Base-by-base conservation (phyloP, 768 basidiomycete genomes). In the Kwoniella europaea region DNA sequence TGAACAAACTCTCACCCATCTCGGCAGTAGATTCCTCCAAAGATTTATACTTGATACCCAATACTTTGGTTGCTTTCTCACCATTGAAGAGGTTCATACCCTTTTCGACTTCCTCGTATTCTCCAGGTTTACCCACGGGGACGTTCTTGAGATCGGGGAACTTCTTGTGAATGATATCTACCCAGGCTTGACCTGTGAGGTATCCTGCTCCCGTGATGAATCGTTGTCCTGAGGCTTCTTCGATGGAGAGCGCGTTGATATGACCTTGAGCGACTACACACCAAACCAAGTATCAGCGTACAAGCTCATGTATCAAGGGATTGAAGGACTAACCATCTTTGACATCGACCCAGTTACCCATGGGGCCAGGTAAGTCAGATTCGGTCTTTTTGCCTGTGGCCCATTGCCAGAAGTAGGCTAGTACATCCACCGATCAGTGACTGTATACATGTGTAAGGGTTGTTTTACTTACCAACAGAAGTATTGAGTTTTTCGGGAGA, bases 181-280 rank as follows among this genome's bases (percentile, higher is more conserved):
- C 75, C 65, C 76, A 76, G 52, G 82, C 83, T 65, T 84, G 78
- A 2, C 77, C 76, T 44, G 50, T 72, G 71, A 79, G 75, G 1
- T 78, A 69, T 0, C 81, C 84, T 27, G 61, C 82, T 15, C 81
- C 82, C 53, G 88, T 71, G 74, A 91, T 86, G 75, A 91, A 86
- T 41, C 91, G 84, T 65, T 91, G 84, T 1, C 88, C 88, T 1
- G 86, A 87, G 0, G 89, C 90, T 3, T 84, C 85, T 41, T 86
- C 83, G 63, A 85, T 86, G 66, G 85, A 85, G 18, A 92, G 80
- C 2, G 88, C 88, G 4, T 83, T 78, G 1, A 85, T 85, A 74
- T 90, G 90, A 0, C 87, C 88, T 16, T 83, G 79, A 0, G 87
- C 89, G 42, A 89, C 76, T 76, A 27, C 46, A 59, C 41, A 22